phyloP scores from a whole-genome alignment of 495 filamentous ascomycete genomes.

The Cryomyces antarcticus region DNA sequence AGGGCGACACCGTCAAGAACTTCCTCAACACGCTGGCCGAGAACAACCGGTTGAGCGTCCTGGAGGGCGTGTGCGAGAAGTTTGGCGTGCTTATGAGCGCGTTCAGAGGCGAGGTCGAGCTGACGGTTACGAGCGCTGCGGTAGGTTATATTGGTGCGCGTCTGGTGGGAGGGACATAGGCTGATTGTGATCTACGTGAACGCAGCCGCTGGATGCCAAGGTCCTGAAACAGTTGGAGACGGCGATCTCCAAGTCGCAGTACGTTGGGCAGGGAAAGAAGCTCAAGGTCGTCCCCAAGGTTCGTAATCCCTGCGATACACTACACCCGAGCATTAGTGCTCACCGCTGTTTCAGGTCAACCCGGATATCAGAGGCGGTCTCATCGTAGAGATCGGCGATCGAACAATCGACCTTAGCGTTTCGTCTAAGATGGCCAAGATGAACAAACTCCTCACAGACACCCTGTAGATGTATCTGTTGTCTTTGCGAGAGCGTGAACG shows the following conservation, averaged over 20 bases:
- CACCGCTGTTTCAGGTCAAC: constrained; percentile 42
- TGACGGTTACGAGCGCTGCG: constrained; percentile 72
- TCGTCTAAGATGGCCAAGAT: constrained; percentile 87
- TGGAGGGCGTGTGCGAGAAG: constrained; percentile 69
- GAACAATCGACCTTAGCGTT: constrained; percentile 93
- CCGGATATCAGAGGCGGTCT: constrained; percentile 85
- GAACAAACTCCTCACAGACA: constrained; percentile 96
- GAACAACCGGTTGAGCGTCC: constrained; percentile 79
- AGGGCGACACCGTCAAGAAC: constrained; percentile 76
- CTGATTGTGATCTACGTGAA: constrained; percentile 4
- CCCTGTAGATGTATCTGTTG: constrained; percentile 50
- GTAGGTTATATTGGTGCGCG: constrained; percentile 28
- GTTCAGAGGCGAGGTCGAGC: constrained; percentile 76
- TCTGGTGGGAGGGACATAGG: not conserved
- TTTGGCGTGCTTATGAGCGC: constrained; percentile 76
- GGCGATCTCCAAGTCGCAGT: constrained; percentile 73
- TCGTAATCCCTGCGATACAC: not conserved
- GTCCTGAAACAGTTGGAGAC: constrained; percentile 65
- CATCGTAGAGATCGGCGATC: constrained; percentile 89
- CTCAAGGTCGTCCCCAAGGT: constrained; percentile 89
- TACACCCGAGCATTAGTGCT: not conserved
- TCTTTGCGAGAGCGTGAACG: too few relatives aligned
- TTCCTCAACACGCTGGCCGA: constrained; percentile 75
- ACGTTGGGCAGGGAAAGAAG: constrained; percentile 84
- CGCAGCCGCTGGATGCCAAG: constrained; percentile 70